Conservation (phyloP, 768 basidiomycete genomes). For the Rhizopogon salebrosus region DNA sequence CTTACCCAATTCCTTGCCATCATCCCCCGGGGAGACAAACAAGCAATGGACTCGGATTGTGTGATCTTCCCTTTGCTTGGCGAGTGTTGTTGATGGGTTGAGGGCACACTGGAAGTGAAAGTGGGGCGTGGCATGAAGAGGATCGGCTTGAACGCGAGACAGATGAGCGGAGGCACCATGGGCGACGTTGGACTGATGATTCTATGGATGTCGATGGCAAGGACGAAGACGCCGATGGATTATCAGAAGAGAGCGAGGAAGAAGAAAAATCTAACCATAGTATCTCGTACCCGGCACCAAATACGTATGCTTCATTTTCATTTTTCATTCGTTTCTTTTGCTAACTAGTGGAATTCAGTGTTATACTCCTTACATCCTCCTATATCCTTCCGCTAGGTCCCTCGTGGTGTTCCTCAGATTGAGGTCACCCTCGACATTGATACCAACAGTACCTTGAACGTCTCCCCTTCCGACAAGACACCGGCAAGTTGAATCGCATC, state of each 20-base stretch:
- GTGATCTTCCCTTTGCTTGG: constrained; percentile 64
- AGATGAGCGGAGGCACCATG: constrained; percentile 60
- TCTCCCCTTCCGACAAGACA: no score
- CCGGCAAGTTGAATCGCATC: no score
- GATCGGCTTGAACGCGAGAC: constrained; percentile 61
- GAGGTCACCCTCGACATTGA: no score
- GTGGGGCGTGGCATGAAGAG: constrained; percentile 66
- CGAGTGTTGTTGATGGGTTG: constrained; percentile 73
- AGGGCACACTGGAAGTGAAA: constrained; percentile 64
- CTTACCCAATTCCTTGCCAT: constrained; percentile 60
- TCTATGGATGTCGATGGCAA: constrained; percentile 69
- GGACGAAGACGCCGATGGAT: constrained; percentile 44
- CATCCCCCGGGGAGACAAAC: constrained; percentile 48
- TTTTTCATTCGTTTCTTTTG: no score
- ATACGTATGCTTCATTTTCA: no score
- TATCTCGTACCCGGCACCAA: no score
- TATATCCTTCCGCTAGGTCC: no score
- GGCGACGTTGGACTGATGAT: constrained; percentile 60
- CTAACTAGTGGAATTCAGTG: no score
- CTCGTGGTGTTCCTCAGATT: no score
- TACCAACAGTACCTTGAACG: no score
- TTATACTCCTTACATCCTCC: no score
- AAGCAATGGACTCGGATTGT: constrained; percentile 73
- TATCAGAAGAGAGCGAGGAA: constrained; percentile 38
- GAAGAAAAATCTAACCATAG: no score